Base-by-base conservation (phyloP, 2,329 filamentous ascomycete species). In the Diatrype stigma region DNA sequence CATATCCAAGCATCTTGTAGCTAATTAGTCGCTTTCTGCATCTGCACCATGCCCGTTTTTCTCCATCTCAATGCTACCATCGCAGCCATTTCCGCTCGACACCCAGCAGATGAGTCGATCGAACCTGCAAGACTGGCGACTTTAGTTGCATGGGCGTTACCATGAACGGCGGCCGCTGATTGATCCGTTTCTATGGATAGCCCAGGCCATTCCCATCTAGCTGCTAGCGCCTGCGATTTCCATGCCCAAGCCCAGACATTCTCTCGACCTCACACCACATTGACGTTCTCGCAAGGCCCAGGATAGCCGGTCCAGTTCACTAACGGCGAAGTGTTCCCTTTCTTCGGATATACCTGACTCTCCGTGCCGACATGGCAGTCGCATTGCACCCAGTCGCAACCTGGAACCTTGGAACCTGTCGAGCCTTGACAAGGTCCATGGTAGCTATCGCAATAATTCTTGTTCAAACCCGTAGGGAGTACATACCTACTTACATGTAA, bases 71-170 rank as follows among this genome's bases (percentile, higher is more conserved):
- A 52, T 47, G 52, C 54, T 55, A 45, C 49, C 34, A 16, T 37
- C 34, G 34, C 34, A 7, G n/a, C 34, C 6, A 54, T 64, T 61
- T 56, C 60, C 51, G 56, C 54, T 52, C 59, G 57, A 55, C 57
- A 47, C 60, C 53, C 42, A 49, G 48, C 48, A 49, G 49, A 53
- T 56, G 54, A 55, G 56, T 57, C 52, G 55, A 57, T 58, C 52
- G 52, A 56, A 51, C 37, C 47, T 51, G 40, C 22, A 44, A 44
- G 22, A 19, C 40, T 44, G 40, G 40, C 22, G n/a, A 44, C 19
- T 19, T 44, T 44, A 44, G 40, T 44, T 44, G 40, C 40, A 44
- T 55, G 52, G 51, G 52, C 52, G 53, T 49, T 34, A 56, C 34
- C n/a, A 10, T 16, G 17, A 17, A 47, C 0, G 45, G 7, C 14